Evolutionary conservation across 306 rosid species (phyloP).

Genomic region (Castanea crenata): DNA sequence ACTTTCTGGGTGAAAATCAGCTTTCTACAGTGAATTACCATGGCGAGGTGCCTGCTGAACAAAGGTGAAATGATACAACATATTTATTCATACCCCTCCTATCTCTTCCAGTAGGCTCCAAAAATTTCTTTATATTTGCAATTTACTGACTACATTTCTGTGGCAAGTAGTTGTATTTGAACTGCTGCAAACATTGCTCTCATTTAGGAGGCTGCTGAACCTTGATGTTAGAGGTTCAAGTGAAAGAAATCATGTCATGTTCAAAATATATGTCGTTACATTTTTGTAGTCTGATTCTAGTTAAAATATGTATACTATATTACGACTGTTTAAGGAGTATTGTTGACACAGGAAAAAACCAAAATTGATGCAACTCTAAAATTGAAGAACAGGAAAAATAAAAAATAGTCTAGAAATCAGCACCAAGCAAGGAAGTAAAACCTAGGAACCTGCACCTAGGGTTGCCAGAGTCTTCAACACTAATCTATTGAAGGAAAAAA

Average conservation of each 20-base stretch:
- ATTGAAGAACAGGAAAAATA: no score
- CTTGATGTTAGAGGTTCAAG: neutral
- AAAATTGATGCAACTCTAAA: no score
- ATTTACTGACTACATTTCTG: neutral
- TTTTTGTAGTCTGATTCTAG: neutral
- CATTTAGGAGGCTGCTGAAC: neutral
- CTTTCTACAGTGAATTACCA: constrained; percentile 79
- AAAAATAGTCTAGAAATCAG: no score
- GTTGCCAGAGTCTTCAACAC: no score
- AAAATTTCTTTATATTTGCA: neutral
- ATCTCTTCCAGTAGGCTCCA: no score
- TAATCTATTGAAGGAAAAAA: no score
- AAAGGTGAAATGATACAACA: constrained; percentile 51
- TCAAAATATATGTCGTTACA: neutral
- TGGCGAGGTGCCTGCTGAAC: constrained; percentile 95
- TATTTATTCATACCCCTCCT: neutral
- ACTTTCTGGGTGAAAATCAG: constrained; percentile 87
- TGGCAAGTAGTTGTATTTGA: neutral
- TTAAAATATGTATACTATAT: neutral
- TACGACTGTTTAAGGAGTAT: neutral
- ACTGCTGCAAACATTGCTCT: neutral
- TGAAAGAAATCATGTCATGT: neutral
- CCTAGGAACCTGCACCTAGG: no score
- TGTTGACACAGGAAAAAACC: no score
- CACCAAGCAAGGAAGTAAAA: no score